Conservation (phyloP, 2,329 filamentous ascomycete species). For the Endoconidiophora polonica region DNA sequence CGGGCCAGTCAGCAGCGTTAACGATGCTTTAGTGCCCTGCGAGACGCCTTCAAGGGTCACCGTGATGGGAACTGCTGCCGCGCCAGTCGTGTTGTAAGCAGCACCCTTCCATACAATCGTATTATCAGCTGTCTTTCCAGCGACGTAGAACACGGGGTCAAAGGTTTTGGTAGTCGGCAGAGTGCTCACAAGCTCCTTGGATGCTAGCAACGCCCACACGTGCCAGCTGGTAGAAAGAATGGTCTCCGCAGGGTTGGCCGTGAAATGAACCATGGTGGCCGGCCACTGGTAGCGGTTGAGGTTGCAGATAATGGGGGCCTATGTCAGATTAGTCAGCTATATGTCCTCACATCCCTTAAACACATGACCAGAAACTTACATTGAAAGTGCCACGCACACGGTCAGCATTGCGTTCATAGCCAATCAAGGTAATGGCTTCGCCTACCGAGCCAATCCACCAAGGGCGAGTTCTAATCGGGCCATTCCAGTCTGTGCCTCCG, state of each 20-base stretch:
- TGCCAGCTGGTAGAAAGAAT: slow-evolving; percentile 34
- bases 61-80: slow-evolving; percentile 27
- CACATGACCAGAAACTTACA: slow-evolving; percentile 11
- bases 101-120: slow-evolving; percentile 33
- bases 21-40: slow-evolving; percentile 23
- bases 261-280: slow-evolving; percentile 33
- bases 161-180: slow-evolving; percentile 27
- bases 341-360: not conserved
- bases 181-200: slow-evolving; percentile 28
- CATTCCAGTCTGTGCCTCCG: slow-evolving; percentile 31
- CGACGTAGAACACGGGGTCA: slow-evolving; percentile 32
- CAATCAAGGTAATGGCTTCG: slow-evolving; percentile 48
- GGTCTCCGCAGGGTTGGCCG: slow-evolving; percentile 30
- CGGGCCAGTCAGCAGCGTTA: slow-evolving; percentile 30
- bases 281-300: slow-evolving; percentile 35
- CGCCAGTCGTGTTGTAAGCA: slow-evolving; percentile 34
- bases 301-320: slow-evolving; percentile 31
- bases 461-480: slow-evolving; percentile 29
- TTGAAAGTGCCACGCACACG: slow-evolving; percentile 37
- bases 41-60: slow-evolving; percentile 28
- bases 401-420: slow-evolving; percentile 48
- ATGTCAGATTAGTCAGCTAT: not conserved
- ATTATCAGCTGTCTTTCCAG: slow-evolving; percentile 27
- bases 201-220: slow-evolving; percentile 32
- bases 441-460: slow-evolving; percentile 45